Evolutionary conservation across 164 flowering plant species (phyloP).

Genomic region (Macadamia tetraphylla): DNA sequence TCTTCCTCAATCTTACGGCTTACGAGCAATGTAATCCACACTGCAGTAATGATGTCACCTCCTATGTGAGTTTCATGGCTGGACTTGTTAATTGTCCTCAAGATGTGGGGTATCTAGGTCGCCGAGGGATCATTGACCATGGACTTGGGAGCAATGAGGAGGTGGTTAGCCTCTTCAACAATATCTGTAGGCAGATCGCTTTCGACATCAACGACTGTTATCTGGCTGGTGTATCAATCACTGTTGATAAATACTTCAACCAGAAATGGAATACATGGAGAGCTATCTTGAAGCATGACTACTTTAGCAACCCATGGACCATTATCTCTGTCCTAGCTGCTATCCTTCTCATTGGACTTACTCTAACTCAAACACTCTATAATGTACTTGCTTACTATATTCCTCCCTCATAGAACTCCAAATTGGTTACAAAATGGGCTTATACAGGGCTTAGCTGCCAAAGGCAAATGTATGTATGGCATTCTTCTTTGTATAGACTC

Average conservation of each 20-base stretch:
- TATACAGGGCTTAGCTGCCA: too few species aligned
- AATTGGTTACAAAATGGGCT: too few species aligned
- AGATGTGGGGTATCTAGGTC: conserved; percentile 16
- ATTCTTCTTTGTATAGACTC: too few species aligned
- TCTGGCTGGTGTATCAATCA: conserved; percentile 9
- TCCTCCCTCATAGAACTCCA: too few species aligned
- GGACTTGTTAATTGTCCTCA: conserved; percentile 16
- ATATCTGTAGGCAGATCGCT: conserved; percentile 13
- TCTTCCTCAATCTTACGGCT: conserved; percentile 26
- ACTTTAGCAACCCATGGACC: conserved; percentile 21
- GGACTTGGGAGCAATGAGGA: conserved; percentile 22
- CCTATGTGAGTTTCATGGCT: conserved; percentile 22
- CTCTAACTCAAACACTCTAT: conserved; percentile 11
- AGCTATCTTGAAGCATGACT: conserved; percentile 17
- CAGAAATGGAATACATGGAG: conserved; percentile 12
- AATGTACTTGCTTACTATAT: neutral
- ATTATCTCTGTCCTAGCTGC: conserved; percentile 16
- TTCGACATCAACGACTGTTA: conserved; percentile 16
- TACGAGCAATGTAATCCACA: conserved; percentile 23
- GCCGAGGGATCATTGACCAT: conserved; percentile 17
- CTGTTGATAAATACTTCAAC: conserved; percentile 1
- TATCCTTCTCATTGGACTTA: conserved; percentile 11
- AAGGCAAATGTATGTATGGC: too few species aligned
- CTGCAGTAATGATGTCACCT: conserved; percentile 13
- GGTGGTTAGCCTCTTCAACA: conserved; percentile 22